Base-by-base conservation (phyloP, 2,329 filamentous ascomycete species). In the Didymella arachidicola region DNA sequence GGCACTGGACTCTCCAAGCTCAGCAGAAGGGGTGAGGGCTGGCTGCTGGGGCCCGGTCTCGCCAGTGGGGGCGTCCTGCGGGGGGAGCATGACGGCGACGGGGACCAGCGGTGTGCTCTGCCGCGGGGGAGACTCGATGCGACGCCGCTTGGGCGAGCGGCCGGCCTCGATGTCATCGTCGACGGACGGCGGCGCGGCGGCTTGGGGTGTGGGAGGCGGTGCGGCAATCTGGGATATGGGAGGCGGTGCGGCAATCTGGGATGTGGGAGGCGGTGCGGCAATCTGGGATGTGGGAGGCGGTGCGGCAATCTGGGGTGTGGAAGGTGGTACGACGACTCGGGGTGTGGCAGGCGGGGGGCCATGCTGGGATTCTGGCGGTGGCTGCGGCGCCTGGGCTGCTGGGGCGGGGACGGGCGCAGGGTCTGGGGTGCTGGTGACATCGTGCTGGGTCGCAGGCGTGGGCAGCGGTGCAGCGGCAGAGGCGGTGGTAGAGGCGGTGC, bases 131-230 rank as follows among this genome's bases (percentile, higher is more conserved):
- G 53, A 27, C 22, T 67, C 68, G 51, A 68, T 56, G 19, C 67
- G 60, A 26, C 61, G 64, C 46, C 67, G 60, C 53, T 74, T 72
- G 14, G 66, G 57, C 14, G 69, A 66, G n/a, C 61, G 62, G 3
- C 47, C 58, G 16, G 51, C 51, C 8, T 63, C 57, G 12, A 50
- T 36, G 25, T 58, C 45, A 46, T 66, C 57, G 32, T 62, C 59
- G 7, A 44, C 55, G 53, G 39, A 53, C 18, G 10, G 36, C 36
- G 36, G n/a, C 11, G 5, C 16, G 5, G 19, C 36, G 36, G 19
- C 36, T 19, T 10, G 36, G n/a, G 29, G 62, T 44, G 46, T 34
- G 41, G 41, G 16, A 7, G 42, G 42, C 18, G 4, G 19, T 12
- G 22, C 22, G 27, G 45, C 49, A 19, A 2, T 4, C 10, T 36